Percentiles rank a stretch among this genome's conserved stretches.
phyloP scores from a whole-genome alignment of 352 stramenopile genomes.

The Bremia lactucae region DNA sequence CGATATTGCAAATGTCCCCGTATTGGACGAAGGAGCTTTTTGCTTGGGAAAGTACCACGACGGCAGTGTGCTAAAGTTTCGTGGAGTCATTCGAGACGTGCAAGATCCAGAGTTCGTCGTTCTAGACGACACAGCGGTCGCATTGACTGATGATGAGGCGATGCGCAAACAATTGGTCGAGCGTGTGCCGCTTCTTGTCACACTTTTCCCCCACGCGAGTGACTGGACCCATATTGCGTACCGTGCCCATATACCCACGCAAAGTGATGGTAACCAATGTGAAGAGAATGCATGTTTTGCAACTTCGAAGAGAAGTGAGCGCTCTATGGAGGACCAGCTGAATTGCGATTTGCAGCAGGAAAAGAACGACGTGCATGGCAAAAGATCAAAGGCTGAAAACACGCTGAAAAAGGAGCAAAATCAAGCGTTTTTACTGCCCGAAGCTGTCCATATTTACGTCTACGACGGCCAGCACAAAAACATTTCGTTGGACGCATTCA shows the following conservation, averaged over 20 bases:
- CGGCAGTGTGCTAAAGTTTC: constrained; percentile 46
- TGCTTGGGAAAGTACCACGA: constrained; percentile 37
- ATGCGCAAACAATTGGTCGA: constrained; percentile 31
- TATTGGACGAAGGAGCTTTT: constrained; percentile 45
- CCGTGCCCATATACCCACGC: too few relatives aligned
- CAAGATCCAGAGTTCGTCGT: constrained; percentile 63
- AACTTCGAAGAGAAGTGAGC: constrained; percentile 30
- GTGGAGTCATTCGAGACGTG: constrained; percentile 60
- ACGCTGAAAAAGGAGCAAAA: background rate
- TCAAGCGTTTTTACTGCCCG: constrained; percentile 10
- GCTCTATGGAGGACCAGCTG: constrained; percentile 20
- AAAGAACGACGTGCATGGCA: constrained; percentile 11
- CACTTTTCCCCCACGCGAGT: constrained; percentile 46
- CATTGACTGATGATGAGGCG: constrained; percentile 2
- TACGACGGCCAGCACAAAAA: constrained; percentile 59
- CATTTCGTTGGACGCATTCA: constrained; percentile 41
- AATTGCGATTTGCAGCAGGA: background rate
- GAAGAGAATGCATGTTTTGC: constrained; percentile 5
- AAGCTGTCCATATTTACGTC: constrained; percentile 56
- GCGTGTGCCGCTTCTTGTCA: constrained; percentile 49
- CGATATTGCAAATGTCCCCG: constrained; percentile 12
- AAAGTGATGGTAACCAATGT: constrained; percentile 16
- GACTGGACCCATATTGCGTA: too few relatives aligned
- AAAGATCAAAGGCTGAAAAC: constrained; percentile 33
- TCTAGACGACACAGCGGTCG: constrained; percentile 7